phyloP scores from a whole-genome alignment of 768 basidiomycete species.

The Tubosaeta sp. region DNA sequence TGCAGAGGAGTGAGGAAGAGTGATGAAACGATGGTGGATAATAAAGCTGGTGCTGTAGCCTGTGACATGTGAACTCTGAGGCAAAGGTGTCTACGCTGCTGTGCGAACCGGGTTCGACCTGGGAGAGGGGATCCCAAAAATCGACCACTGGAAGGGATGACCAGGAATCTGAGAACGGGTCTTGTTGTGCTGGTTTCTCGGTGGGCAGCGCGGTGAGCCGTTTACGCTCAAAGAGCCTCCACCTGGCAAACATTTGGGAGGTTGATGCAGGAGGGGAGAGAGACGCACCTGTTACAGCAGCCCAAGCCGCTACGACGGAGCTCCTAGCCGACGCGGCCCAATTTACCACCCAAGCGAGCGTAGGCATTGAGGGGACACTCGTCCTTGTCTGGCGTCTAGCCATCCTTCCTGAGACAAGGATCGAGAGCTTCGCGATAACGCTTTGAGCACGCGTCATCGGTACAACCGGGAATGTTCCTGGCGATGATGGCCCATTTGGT shows the following conservation, averaged over 20 bases:
- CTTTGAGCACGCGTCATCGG: slow-evolving; percentile 88
- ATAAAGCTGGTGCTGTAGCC: slow-evolving; percentile 15
- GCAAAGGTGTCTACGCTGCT: slow-evolving; percentile 6
- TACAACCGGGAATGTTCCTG: slow-evolving; percentile 70
- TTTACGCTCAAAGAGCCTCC: slow-evolving; percentile 66
- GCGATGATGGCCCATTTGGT: slow-evolving; percentile 81
- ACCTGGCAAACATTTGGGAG: slow-evolving; percentile 37
- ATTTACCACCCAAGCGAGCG: slow-evolving; percentile 56
- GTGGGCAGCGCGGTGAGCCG: slow-evolving; percentile 7
- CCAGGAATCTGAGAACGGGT: slow-evolving; percentile 16
- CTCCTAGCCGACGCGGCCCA: slow-evolving; percentile 72
- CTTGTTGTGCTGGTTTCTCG: neutral
- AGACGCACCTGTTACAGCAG: slow-evolving; percentile 72
- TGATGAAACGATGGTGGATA: slow-evolving; percentile 52
- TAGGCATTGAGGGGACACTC: slow-evolving; percentile 49
- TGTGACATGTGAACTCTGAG: too few relatives aligned
- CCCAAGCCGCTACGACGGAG: slow-evolving; percentile 71
- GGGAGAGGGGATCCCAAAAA: slow-evolving; percentile 15
- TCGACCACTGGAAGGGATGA: slow-evolving; percentile 14
- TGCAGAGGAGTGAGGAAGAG: slow-evolving; percentile 55
- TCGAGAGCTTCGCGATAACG: slow-evolving; percentile 83
- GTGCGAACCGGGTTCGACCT: slow-evolving; percentile 11
- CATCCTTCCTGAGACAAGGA: slow-evolving; percentile 69
- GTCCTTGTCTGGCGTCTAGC: slow-evolving; percentile 76
- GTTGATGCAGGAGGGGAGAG: slow-evolving; percentile 7